phyloP scores from a whole-genome alignment of 768 basidiomycete genomes.

The Mycena kentingensis region DNA sequence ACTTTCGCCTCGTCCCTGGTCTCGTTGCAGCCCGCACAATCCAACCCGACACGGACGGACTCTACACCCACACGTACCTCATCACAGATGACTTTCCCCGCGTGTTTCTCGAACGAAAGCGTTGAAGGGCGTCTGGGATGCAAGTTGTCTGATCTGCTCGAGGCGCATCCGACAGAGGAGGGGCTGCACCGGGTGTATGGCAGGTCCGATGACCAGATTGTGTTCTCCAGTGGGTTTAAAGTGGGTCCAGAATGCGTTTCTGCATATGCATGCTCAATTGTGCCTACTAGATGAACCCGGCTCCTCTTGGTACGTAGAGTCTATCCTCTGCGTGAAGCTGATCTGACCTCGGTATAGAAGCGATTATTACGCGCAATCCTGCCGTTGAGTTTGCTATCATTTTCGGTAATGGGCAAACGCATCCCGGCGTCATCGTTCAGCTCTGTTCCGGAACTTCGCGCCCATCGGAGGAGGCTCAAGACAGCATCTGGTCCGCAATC shows the following conservation, averaged over 20 bases:
- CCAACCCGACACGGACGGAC: no score
- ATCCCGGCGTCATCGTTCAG: constrained; percentile 11
- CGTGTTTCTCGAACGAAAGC: constrained; percentile 3
- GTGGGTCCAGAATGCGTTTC: neutral
- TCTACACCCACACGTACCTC: constrained; percentile 14
- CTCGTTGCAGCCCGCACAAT: no score
- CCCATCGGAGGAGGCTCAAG: neutral
- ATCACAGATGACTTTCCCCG: neutral
- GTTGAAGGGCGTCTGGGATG: constrained; percentile 4
- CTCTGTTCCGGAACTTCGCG: constrained; percentile 3
- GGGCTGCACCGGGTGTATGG: constrained; percentile 10
- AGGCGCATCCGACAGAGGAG: constrained; percentile 10
- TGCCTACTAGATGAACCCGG: constrained; percentile 7
- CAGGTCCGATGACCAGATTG: constrained; percentile 7
- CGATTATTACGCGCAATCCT: constrained; percentile 5
- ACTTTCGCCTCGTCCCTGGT: no score
- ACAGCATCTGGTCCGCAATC: neutral
- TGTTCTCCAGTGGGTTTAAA: constrained; percentile 3
- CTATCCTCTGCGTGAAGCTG: neutral
- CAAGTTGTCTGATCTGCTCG: constrained; percentile 8
- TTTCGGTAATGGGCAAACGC: neutral
- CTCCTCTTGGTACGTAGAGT: neutral
- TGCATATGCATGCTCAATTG: no score
- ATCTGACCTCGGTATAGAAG: neutral
- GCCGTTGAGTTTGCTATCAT: constrained; percentile 2